Base-by-base conservation (phyloP, 768 basidiomycete genomes). In the Serendipita sp. region DNA sequence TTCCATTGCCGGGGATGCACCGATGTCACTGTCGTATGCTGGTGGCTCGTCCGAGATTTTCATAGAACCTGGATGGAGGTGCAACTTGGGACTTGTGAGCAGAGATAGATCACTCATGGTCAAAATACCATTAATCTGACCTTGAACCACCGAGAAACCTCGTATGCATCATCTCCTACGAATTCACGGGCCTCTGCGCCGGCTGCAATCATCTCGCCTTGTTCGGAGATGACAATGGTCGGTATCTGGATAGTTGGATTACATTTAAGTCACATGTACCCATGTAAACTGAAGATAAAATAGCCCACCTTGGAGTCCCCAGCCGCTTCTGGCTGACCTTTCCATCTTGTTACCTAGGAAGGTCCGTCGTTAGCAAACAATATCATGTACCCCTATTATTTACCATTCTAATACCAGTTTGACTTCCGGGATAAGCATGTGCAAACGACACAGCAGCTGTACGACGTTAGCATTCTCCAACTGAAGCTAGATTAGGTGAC, bases 51-150 rank as follows among this genome's bases (percentile, higher is more conserved):
- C 55, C 10, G 55, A 60, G 36, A 60, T 43, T 16, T 29, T 18
- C 63, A 64, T 64, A 33, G 63, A 29, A 16, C 27, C 44, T 37
- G 64, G 64, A 45, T 64, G 64, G 13, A 64, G 34, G 40, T 64
- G 64, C 10, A 64, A 52, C 37, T 55, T 55, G 11, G 34, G 36
- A 29, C 16, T 4, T 10, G 27, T 60, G 13, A 37, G 55, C n/a
- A 23, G n/a, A 8, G 31, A 10, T 31, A 52, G 18, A 18, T 6
- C 6, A 50, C 34, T 27, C 55, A 16, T 10, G 10, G 4, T 27
- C 34, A 11, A 37, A 1, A 34, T 11, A 1, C 13, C 10, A n/a
- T 60, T 8, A n/a, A 31, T 13, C 48, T 27, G 23, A 60, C 55
- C 18, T 60, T 60, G 36, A 60, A 60, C 55, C 55, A 60, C 18